Conservation (phyloP, 192 early-diverging fungal genomes). For the Allomyces javanicus region DNA sequence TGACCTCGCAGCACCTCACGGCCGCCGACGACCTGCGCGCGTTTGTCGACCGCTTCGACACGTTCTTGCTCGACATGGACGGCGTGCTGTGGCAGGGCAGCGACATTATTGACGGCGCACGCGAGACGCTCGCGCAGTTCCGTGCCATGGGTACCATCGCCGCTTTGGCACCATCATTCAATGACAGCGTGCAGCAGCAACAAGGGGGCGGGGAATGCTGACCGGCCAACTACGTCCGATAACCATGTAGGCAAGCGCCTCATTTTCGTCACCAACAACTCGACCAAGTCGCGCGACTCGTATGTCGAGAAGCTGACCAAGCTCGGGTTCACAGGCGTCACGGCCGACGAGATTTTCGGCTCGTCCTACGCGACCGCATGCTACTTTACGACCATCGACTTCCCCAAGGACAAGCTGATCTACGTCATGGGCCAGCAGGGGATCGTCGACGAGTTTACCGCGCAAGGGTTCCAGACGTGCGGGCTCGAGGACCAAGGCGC, state of each 20-base stretch:
- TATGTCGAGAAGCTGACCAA: constrained; percentile 67
- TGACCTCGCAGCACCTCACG: constrained; percentile 14
- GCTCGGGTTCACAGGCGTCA: constrained; percentile 40
- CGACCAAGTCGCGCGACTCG: constrained; percentile 58
- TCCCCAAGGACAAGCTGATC: constrained; percentile 72
- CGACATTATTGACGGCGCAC: constrained; percentile 40
- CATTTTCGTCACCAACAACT: constrained; percentile 98
- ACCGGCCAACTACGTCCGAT: background rate
- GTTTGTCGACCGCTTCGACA: constrained; percentile 67
- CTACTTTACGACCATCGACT: constrained; percentile 64
- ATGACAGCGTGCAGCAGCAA: background rate
- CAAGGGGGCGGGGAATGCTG: constrained; percentile 1
- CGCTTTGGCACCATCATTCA: background rate
- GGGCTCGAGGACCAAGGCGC: constrained; percentile 18
- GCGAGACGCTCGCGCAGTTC: constrained; percentile 50
- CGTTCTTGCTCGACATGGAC: constrained; percentile 93
- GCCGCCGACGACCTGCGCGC: constrained; percentile 24
- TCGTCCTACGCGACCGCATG: constrained; percentile 82
- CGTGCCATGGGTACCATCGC: constrained; percentile 31
- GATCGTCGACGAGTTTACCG: constrained; percentile 63
- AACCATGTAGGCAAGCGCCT: constrained; percentile 49
- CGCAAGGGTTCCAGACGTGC: constrained; percentile 45
- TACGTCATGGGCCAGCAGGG: constrained; percentile 83
- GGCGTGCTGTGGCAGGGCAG: constrained; percentile 86
- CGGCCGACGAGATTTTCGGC: constrained; percentile 74